A percentile compares a stretch with the other conserved stretches of the same genome.
These are phyloP conservation scores for Euptelea pleiosperma DNA, from an alignment of 164 flowering plant genomes.

Conservation along the genomic window DNA sequence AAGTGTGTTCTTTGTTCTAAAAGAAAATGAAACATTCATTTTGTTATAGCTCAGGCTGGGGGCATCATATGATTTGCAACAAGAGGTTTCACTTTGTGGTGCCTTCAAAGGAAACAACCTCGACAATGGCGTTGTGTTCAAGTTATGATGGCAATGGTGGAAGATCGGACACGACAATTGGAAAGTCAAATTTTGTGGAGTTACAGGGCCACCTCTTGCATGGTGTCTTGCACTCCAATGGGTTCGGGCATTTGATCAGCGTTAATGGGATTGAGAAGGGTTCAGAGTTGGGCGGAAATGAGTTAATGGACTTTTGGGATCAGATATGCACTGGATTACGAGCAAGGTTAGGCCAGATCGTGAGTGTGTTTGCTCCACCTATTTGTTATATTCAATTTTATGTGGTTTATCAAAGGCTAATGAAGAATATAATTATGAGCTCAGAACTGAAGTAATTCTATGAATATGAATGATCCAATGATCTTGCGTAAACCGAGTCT, in stretches of 20 bases:
- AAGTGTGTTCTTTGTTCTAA: neutral
- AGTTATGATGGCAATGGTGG: slow-evolving; percentile 21
- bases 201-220: slow-evolving; percentile 65
- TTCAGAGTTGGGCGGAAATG: slow-evolving; percentile 63
- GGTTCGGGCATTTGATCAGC: slow-evolving; percentile 84
- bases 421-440: too few species aligned
- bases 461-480: too few species aligned
- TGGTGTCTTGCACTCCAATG: slow-evolving; percentile 89
- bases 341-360: slow-evolving; percentile 78
- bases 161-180: neutral
- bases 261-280: slow-evolving; percentile 68
- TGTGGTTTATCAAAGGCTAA: too few species aligned
- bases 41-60: slow-evolving; percentile 69
- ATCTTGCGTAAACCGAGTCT: too few species aligned
- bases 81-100: slow-evolving; percentile 82
- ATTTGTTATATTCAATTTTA: too few species aligned
- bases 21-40: neutral
- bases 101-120: slow-evolving; percentile 58
- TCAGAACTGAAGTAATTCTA: too few species aligned
- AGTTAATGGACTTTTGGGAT: slow-evolving; percentile 87
- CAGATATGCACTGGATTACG: slow-evolving; percentile 65
- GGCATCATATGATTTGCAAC: slow-evolving; percentile 78
- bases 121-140: slow-evolving; percentile 22
- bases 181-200: slow-evolving; percentile 41
- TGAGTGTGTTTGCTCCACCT: too few species aligned